Evolutionary conservation across 768 basidiomycete species (phyloP), one percentile per base, ranked within the genome.

Genomic region (Trametes cingulata): DNA sequence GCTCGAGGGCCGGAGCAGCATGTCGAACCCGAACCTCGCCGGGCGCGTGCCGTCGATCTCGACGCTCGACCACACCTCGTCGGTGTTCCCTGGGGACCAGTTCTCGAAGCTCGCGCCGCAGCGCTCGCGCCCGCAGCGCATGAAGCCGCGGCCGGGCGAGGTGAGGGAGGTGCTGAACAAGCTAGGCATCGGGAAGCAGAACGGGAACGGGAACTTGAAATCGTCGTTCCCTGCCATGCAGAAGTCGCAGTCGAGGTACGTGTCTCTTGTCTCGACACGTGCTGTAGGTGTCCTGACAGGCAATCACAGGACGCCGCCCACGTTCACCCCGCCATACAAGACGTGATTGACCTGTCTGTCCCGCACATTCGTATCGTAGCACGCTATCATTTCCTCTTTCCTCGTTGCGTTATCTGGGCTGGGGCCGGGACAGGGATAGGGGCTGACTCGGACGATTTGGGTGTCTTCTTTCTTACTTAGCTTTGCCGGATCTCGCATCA

Each of bases 101-200:
- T 70, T 76, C 54, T 72, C 80, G 68, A 74, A 80, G 66, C 69
- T 85, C 25, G 75, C 81, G 15, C 82, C 80, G 57, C 80, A 82
- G 24, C 80, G 83, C 51, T 84, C 87, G 43, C 78, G 81, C 61
- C 73, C 85, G 71, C 78, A 79, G 42, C 76, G 75, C 15, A 69
- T 75, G 17, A 75, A 82, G 10, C 75, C 80, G 56, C 83, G 82
- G 17, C 76, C 86, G 35, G 84, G 79, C 12, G 91, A 94, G 73
- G 91, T 93, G 56, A 80, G 86, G 51, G 92, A 94, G 58, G 87
- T 93, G 52, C 74, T 94, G 62, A 90, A 88, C 61, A 88, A 83
- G 62, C 77, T 94, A n/a, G 91, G 91, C 22, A 90, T 94, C 59
- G 88, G 90, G 22, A 91, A 87, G 72, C 83, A 76, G 57, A 76